phyloP scores from a whole-genome alignment of 2,329 filamentous ascomycete species.

The Colletotrichum limetticola region DNA sequence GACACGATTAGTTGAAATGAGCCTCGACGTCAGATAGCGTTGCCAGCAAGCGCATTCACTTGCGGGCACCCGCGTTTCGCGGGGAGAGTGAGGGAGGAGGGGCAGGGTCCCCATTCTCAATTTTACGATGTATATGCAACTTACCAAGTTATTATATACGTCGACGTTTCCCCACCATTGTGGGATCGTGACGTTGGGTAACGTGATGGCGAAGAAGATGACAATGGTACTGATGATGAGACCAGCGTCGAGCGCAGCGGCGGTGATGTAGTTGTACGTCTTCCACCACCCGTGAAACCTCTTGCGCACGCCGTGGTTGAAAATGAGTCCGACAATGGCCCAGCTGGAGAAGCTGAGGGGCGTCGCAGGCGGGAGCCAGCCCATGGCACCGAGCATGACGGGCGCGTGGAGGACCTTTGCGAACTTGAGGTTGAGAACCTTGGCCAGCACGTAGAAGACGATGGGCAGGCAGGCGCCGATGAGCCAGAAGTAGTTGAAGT shows the following conservation, averaged over 20 bases:
- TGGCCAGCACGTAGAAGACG: constrained; percentile 54
- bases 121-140: background rate
- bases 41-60: background rate
- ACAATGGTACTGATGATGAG: constrained; percentile 49
- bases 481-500: constrained; percentile 42
- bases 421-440: constrained; percentile 40
- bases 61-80: background rate
- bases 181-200: constrained; percentile 49
- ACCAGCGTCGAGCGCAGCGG: constrained; percentile 51
- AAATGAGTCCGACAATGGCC: constrained; percentile 66
- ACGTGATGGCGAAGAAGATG: constrained; percentile 42
- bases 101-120: background rate
- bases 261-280: constrained; percentile 53
- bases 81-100: background rate
- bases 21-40: background rate
- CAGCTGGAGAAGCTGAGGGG: constrained; percentile 68
- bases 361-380: constrained; percentile 67
- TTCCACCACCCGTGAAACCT: constrained; percentile 69
- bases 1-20: background rate
- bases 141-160: constrained; percentile 46
- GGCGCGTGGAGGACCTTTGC: constrained; percentile 65
- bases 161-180: constrained; percentile 65
- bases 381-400: constrained; percentile 66
- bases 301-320: constrained; percentile 67
- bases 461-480: constrained; percentile 61